Evolutionary conservation across 805 yeast species (phyloP).

Genomic region (Yarrowia bubula): DNA sequence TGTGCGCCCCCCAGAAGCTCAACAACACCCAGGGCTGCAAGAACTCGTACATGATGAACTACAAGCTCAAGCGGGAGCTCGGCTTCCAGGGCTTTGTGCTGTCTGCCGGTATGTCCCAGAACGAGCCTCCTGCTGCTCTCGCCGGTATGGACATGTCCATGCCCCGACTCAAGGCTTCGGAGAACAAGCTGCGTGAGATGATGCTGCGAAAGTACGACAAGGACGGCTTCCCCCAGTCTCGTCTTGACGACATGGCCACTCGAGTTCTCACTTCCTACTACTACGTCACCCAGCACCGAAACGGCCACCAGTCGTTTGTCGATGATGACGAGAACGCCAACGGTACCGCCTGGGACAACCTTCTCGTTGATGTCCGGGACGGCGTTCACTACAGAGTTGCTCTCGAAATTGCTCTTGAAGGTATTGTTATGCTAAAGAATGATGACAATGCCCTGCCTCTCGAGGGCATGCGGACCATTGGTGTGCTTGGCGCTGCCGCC

Average conservation of each 20-base stretch:
- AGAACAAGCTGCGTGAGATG: conserved; percentile 13
- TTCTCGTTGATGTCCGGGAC: background rate
- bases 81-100: conserved; percentile 67
- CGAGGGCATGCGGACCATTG: conserved; percentile 43
- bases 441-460: conserved; percentile 54
- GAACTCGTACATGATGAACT: conserved; percentile 55
- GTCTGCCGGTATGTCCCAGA: conserved; percentile 65
- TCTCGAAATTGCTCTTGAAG: conserved; percentile 55
- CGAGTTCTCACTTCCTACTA: conserved; percentile 53
- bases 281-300: conserved; percentile 41
- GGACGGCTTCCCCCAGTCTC: conserved; percentile 43
- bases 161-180: conserved; percentile 34
- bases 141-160: conserved; percentile 66
- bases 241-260: conserved; percentile 56
- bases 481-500: conserved; percentile 43
- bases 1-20: conserved; percentile 59
- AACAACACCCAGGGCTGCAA: conserved; percentile 61
- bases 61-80: conserved; percentile 56
- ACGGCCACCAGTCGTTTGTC: conserved; percentile 33
- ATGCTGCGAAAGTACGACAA: conserved; percentile 17
- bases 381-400: conserved; percentile 43
- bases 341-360: background rate
- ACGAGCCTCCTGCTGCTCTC: conserved; percentile 55
- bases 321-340: background rate
- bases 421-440: conserved; percentile 53